Conservation (phyloP, 768 basidiomycete species). For the Collybiopsis luxurians region DNA sequence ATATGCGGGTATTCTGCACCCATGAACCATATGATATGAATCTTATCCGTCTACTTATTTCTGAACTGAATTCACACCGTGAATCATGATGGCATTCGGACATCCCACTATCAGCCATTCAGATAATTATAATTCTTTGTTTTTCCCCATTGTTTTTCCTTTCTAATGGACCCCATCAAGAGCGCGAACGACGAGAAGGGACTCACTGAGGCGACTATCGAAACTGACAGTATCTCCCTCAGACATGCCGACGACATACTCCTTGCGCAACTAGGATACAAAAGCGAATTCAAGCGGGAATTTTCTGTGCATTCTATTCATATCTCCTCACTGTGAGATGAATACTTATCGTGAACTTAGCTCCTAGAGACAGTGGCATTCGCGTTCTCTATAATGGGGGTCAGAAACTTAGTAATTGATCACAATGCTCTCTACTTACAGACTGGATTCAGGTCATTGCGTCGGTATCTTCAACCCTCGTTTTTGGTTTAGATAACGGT, state of each 20-base stretch:
- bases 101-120: too few species aligned
- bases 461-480: slow-evolving; percentile 63
- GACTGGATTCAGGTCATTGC: slow-evolving; percentile 37
- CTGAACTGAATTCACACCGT: too few species aligned
- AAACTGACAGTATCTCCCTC: slow-evolving; percentile 15
- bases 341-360: slow-evolving; percentile 22
- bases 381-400: slow-evolving; percentile 70
- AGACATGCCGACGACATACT: slow-evolving; percentile 50
- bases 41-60: too few species aligned
- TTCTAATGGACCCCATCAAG: not conserved
- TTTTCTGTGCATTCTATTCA: slow-evolving; percentile 50
- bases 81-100: too few species aligned
- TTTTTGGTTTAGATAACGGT: slow-evolving; percentile 63
- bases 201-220: not conserved
- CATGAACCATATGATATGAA: too few species aligned
- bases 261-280: slow-evolving; percentile 69
- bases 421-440: too few species aligned
- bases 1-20: too few species aligned
- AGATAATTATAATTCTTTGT: too few species aligned
- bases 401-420: too few species aligned
- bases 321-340: not conserved
- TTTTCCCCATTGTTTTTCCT: not conserved
- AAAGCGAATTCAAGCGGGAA: slow-evolving; percentile 69
- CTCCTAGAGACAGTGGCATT: slow-evolving; percentile 64
- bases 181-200: not conserved